Evolutionary conservation across 257 asterid genomes (phyloP), one percentile per base, ranked within the genome.

Genomic region (Lycium barbarum): DNA sequence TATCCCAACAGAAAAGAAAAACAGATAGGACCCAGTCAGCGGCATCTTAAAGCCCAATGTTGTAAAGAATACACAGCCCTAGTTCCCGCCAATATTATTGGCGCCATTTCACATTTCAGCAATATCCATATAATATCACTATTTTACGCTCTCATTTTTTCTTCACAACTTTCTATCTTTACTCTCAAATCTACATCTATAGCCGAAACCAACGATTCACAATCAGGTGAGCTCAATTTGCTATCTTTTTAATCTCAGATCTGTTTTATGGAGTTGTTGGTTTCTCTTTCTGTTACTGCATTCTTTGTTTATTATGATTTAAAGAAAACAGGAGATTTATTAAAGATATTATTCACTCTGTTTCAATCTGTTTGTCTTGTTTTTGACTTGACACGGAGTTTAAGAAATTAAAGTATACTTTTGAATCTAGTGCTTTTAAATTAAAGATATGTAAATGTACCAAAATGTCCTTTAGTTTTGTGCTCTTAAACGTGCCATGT

Each of bases 41-140:
- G 26, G 80, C 45, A 55, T 72, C 67, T 4, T 1, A 43, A 67
- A 33, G 72, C 65, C 17, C n/a, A 15, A 62, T 9, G 2, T 11
- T 9, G 2, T 11, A 10, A 51, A 11, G 40, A 65, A 20, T 26
- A 67, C 54, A 9, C 6, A 79, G 82, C 91, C 89, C 89, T 84
- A 73, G 40, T 90, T 90, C 94, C 93, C 95, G 95, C 97, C 92
- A 90, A 88, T 51, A 36, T 18, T 7, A 53, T 89, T 90, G 86
- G 90, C 93, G 95, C 92, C 84, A 83, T 82, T 70, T 74, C 79
- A 80, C 45, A 62, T 6, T 35, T 84, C 76, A 63, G 2, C 54
- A 17, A 54, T 47, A 6, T 36, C 15, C 84, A 45, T 54, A 49
- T 45, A 35, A 13, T 26, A 26, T 78, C 82, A 14, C 49, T 15